Conservation (phyloP, 2,329 filamentous ascomycete species). For the Pyrenophora tritici-repentis region DNA sequence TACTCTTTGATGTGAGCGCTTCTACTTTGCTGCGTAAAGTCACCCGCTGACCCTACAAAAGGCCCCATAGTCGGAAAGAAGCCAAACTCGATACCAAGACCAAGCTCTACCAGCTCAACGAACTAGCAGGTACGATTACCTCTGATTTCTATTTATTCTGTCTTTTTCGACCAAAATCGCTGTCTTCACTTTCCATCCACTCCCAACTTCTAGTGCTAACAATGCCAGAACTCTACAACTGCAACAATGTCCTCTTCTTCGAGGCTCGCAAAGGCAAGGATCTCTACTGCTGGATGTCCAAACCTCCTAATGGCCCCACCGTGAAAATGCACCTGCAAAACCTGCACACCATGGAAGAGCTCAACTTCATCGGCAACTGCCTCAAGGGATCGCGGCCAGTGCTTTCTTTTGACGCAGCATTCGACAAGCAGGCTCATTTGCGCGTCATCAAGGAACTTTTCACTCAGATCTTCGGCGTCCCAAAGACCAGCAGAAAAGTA, state of each 20-base stretch:
- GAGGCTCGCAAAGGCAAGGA: slow-evolving; percentile 94
- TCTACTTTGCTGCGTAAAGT: neutral
- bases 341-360: slow-evolving; percentile 93
- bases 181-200: too few relatives aligned
- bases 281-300: slow-evolving; percentile 91
- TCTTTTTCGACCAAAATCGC: neutral
- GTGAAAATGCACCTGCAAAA: slow-evolving; percentile 81
- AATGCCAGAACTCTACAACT: slow-evolving; percentile 74
- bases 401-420: slow-evolving; percentile 86
- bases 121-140: slow-evolving; percentile 42
- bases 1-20: slow-evolving; percentile 70
- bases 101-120: slow-evolving; percentile 63
- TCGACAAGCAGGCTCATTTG: slow-evolving; percentile 81
- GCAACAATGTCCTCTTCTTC: slow-evolving; percentile 94
- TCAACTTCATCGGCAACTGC: slow-evolving; percentile 96
- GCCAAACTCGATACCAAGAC: slow-evolving; percentile 97
- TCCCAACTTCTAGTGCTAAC: slow-evolving; percentile 10
- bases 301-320: slow-evolving; percentile 82
- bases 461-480: slow-evolving; percentile 88
- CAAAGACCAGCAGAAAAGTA: slow-evolving; percentile 81
- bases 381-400: slow-evolving; percentile 90
- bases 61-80: slow-evolving; percentile 88
- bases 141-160: neutral
- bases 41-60: slow-evolving; percentile 18
- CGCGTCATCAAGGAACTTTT: slow-evolving; percentile 87